Conservation (phyloP, 306 rosid species). For the Cucumis hystrix region DNA sequence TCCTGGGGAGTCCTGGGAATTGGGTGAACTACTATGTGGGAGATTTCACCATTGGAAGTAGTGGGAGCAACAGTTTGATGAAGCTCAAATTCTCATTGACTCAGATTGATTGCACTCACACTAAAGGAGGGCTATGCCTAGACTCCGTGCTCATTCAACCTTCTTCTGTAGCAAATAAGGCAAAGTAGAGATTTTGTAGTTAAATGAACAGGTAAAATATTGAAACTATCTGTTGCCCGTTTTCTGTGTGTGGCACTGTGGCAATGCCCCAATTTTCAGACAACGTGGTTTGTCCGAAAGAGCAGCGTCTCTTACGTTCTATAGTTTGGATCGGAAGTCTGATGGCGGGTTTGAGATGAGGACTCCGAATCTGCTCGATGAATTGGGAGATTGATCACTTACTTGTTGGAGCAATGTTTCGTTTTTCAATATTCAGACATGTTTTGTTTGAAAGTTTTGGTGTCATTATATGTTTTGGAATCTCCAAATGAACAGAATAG, state of each 20-base stretch:
- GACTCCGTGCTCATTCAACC: constrained; percentile 56
- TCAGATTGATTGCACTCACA: constrained; percentile 90
- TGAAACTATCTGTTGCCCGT: background rate
- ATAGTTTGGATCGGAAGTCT: background rate
- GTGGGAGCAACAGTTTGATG: constrained; percentile 24
- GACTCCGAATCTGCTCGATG: background rate
- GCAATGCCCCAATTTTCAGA: too few species aligned
- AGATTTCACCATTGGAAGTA: constrained; percentile 32
- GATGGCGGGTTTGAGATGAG: background rate
- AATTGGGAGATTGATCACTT: background rate
- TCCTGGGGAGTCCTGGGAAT: too few species aligned
- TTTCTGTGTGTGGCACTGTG: background rate
- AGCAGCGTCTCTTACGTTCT: too few species aligned
- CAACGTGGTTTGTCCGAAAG: background rate
- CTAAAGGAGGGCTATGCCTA: constrained; percentile 82
- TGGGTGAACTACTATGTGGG: too few species aligned
- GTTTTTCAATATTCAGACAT: background rate
- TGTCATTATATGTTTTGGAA: too few species aligned
- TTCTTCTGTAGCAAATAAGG: constrained; percentile 10
- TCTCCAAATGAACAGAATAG: background rate
- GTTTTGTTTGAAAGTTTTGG: background rate
- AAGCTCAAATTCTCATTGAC: constrained; percentile 57
- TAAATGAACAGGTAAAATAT: background rate
- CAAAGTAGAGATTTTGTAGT: background rate
- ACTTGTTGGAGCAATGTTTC: background rate